Evolutionary conservation across 2,329 filamentous ascomycete species (phyloP).

Genomic region (Lasiodiplodia theobromae): DNA sequence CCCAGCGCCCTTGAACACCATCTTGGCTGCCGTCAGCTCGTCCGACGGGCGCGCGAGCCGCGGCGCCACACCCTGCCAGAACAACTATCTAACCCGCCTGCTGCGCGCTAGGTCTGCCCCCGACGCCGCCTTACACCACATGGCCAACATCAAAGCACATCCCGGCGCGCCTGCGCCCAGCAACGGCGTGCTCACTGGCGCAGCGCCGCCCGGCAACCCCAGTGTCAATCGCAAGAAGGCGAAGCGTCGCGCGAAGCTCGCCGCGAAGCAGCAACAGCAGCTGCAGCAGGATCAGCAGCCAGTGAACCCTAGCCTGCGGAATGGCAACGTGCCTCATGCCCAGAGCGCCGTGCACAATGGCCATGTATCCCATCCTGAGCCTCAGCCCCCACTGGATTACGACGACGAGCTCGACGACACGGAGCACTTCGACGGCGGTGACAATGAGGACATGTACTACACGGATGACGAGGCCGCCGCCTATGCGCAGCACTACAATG

Average conservation of each 20-base stretch:
- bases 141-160: slow-evolving; percentile 46
- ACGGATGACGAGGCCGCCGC: slow-evolving; percentile 46
- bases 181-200: slow-evolving; percentile 50
- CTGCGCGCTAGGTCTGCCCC: slow-evolving; percentile 15
- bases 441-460: slow-evolving; percentile 46
- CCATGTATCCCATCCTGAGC: slow-evolving; percentile 13
- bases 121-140: slow-evolving; percentile 32
- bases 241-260: slow-evolving; percentile 86
- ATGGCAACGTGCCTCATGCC: slow-evolving; percentile 39
- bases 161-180: slow-evolving; percentile 39
- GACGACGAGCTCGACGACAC: slow-evolving; percentile 54
- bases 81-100: slow-evolving; percentile 7
- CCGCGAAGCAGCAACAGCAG: slow-evolving; percentile 62
- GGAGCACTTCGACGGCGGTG: slow-evolving; percentile 40
- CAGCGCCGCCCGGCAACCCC: slow-evolving; percentile 47
- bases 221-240: slow-evolving; percentile 91
- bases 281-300: slow-evolving; percentile 49
- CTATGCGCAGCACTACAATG: slow-evolving; percentile 41
- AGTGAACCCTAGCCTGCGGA: slow-evolving; percentile 36
- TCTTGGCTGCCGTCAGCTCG: slow-evolving; percentile 16
- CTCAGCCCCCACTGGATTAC: slow-evolving; percentile 48
- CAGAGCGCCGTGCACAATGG: slow-evolving; percentile 30
- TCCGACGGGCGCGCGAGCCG: background rate
- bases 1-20: slow-evolving; percentile 22
- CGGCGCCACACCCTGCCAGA: background rate